phyloP scores from a whole-genome alignment of 345 rosid genomes.

The Syzygium grande region DNA sequence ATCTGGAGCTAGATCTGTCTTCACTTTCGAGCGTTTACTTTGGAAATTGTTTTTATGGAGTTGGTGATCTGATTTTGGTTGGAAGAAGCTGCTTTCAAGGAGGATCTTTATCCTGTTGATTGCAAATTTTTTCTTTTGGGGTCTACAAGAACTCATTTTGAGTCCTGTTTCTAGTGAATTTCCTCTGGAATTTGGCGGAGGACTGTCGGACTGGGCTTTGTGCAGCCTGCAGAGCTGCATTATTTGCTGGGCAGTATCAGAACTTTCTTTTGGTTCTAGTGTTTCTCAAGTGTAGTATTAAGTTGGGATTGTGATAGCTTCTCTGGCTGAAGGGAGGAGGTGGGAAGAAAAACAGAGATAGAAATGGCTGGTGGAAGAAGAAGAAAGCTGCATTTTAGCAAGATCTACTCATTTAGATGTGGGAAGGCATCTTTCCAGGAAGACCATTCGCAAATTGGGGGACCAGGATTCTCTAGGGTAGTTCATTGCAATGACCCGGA shows the following conservation, averaged over 20 bases:
- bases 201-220: background rate
- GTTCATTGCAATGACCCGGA: constrained; percentile 77
- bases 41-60: background rate
- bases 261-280: background rate
- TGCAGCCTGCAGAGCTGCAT: background rate
- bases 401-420: constrained; percentile 61
- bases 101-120: background rate
- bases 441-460: constrained; percentile 72
- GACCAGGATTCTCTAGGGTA: constrained; percentile 80
- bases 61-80: background rate
- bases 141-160: background rate
- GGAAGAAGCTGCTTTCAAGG: background rate
- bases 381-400: constrained; percentile 54
- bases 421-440: constrained; percentile 45
- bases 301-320: background rate
- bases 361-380: constrained; percentile 52
- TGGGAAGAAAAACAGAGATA: background rate
- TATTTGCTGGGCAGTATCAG: constrained; percentile 1
- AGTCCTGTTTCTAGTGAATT: background rate
- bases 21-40: background rate
- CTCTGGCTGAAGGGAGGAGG: background rate
- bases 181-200: background rate
- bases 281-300: background rate
- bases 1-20: background rate
- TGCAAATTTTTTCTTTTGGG: background rate